Percentiles rank a stretch among this genome's conserved stretches.
These are phyloP conservation scores for Populus davidiana DNA, from an alignment of 345 rosid genomes.

Conservation along the genomic window DNA sequence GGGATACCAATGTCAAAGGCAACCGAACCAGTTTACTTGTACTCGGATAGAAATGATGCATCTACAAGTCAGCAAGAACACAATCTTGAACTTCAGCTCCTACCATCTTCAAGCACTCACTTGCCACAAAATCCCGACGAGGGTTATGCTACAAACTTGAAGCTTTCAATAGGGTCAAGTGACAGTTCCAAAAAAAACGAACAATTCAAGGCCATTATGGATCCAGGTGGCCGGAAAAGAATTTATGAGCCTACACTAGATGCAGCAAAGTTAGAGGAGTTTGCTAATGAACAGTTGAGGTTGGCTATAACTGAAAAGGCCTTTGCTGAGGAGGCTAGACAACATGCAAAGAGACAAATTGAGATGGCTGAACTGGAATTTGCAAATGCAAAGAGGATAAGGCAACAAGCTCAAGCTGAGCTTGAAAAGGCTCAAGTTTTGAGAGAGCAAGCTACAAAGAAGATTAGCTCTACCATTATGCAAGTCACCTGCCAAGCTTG, in stretches of 20 bases:
- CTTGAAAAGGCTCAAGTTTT: constrained; percentile 63
- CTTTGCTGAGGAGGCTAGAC: constrained; percentile 68
- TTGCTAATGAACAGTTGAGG: constrained; percentile 48
- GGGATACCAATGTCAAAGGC: constrained; percentile 23
- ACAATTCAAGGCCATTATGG: background rate
- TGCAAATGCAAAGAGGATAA: constrained; percentile 60
- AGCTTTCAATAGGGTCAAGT: constrained; percentile 62
- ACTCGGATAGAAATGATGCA: constrained; percentile 20
- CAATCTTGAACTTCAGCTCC: constrained; percentile 71
- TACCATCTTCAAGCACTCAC: constrained; percentile 44
- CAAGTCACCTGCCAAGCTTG: constrained; percentile 75
- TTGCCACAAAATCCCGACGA: constrained; percentile 28
- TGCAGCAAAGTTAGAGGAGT: constrained; percentile 44
- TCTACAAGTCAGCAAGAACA: constrained; percentile 28
- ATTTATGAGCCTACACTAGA: constrained; percentile 19
- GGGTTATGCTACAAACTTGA: constrained; percentile 42
- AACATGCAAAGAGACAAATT: constrained; percentile 62
- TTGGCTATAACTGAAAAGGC: constrained; percentile 59
- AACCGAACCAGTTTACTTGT: constrained; percentile 20
- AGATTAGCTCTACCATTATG: constrained; percentile 57
- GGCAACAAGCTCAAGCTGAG: constrained; percentile 69
- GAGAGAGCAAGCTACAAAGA: constrained; percentile 66
- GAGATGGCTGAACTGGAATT: constrained; percentile 79
- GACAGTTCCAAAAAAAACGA: constrained; percentile 10
- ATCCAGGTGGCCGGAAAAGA: constrained; percentile 14